Base-by-base conservation (phyloP, 2,329 filamentous ascomycete genomes). In the Fusarium liriodendri region DNA sequence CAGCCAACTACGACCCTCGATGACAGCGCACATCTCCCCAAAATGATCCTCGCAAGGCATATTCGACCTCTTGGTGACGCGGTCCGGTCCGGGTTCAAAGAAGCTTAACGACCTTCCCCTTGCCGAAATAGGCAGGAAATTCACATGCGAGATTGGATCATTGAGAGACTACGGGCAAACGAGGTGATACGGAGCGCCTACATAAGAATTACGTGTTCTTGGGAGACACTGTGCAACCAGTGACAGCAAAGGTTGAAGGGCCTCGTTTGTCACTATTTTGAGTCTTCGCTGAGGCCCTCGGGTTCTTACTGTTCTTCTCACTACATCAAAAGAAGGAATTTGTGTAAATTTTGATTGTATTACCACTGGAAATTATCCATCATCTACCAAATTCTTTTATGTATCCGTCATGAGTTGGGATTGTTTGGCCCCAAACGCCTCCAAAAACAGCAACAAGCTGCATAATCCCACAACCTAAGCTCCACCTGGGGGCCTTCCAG, bases 11-110 rank as follows among this genome's bases (percentile, higher is more conserved):
- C 60, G 67, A 40, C 63, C 45, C 59, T 64, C 33, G 35, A 55
- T 69, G 70, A 65, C 59, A 68, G 35, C 66, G 52, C 69, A 68
- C 35, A 54, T 32, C 50, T 68, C 72, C 52, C 57, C 54, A 66
- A 37, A 58, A 58, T 57, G 61, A 75, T 74, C 72, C 72, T 75
- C 62, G 65, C 72, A 74, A 67, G 65, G 65, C 65, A 67, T 40
- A 64, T 37, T 67, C 52, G 40, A 50, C 16, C 25, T 47, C 33
- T 25, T 58, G 64, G 47, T 64, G 55, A 75, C 55, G 62, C 59
- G 62, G 72, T 67, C 62, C 59, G 50, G 29, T 64, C 62, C 47
- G 40, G 60, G 55, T 60, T 62, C 71, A 67, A 72, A 72, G 59
- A 75, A 72, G 64, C 64, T 72, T 74, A 70, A 62, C 50, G 22